Base-by-base conservation (phyloP, 2,329 filamentous ascomycete genomes). In the Hyphodiscus sp. region DNA sequence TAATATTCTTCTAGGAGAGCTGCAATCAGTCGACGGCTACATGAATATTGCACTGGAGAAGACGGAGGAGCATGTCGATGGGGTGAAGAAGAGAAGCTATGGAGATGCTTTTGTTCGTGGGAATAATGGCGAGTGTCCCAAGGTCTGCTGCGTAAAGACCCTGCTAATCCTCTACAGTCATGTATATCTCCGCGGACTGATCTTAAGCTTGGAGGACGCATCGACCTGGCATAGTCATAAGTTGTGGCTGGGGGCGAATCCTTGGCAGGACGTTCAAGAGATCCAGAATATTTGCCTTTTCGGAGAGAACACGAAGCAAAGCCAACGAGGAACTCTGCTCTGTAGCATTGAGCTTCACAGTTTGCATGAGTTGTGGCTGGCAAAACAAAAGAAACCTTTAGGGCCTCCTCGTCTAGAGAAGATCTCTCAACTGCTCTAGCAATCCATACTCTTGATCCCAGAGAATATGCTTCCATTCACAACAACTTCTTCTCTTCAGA, bases 41-140 rank as follows among this genome's bases (percentile, higher is more conserved):
- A 99, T 99, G 94, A 99, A 99, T 74, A 96, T 99, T 69, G 92
- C 94, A 13, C 81, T 99, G 29, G 94, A 99, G 72, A 94, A 96
- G 74, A 95, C 91, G 19, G 86, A 89, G 61, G 94, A 99, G 73
- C 91, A 86, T 64, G 87, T 96, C 62, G 87, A 95, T 67, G 92
- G 91, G 43, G 81, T 84, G 60, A 83, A 92, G 72, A 81, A 87
- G 65, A 81, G 89, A 65, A 87, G 82, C 51, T 96, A 96, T 69
- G 92, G 92, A 8, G 92, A 97, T 76, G 90, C 92, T 5, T 97
- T 97, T 70, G 88, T 97, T 54, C 82, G 92, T 70, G 92, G 92
- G 63, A 97, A 97, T 74, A 97, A 97, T 67, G 92, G 92, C 95
- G 63, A 67, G 74, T 63, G 33, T 6, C 20, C 33, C 16, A 20